Evolutionary conservation across 1,284 basidiomycete genomes (phyloP), one percentile per base, ranked within the genome.

Genomic region (Chiua sp.): DNA sequence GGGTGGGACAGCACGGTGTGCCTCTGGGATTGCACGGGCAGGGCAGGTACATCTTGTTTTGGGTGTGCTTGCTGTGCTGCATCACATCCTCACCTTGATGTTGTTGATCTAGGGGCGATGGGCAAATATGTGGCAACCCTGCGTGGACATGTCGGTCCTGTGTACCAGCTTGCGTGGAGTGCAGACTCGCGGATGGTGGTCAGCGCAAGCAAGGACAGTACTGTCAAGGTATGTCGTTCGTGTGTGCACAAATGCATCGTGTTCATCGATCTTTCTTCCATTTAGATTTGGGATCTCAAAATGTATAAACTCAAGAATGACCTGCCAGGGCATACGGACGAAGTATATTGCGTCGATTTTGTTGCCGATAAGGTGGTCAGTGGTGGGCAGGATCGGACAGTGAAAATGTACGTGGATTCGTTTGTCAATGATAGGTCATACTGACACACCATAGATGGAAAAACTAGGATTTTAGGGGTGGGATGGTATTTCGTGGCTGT

Each of bases 281-380:
- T 12, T 32, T 32, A 95, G 94, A 88, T 98, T 33, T 98, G 96
- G 96, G 93, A 97, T 74, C 80, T 98, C 61, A 95, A 94, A 75
- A 96, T 94, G 20, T 94, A 93, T 77, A 98, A n/a, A 77, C 90
- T 98, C 65, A 91, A 94, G 70, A 88, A 87, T 4, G 97, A 99
- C 75, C 84, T 99, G 28, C 94, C 96, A 0, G 98, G 97, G 4
- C 98, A 99, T 73, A 93, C 92, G 0, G 97, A 99, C 71, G 98
- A 99, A 75, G 97, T 99, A 30, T 98, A 98, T 78, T 99, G 97
- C 71, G 97, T 99, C 23, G 96, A 98, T 75, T 98, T 97, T 72
- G 94, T 98, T 1, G 97, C 96, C 2, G 97, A 99, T 79, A 98
- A 98, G 76, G 87, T 98, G 35, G 96, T 98, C 62, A 97, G 94